phyloP scores from a whole-genome alignment of 1,284 basidiomycete species.

The Moesziomyces parantarcticus region DNA sequence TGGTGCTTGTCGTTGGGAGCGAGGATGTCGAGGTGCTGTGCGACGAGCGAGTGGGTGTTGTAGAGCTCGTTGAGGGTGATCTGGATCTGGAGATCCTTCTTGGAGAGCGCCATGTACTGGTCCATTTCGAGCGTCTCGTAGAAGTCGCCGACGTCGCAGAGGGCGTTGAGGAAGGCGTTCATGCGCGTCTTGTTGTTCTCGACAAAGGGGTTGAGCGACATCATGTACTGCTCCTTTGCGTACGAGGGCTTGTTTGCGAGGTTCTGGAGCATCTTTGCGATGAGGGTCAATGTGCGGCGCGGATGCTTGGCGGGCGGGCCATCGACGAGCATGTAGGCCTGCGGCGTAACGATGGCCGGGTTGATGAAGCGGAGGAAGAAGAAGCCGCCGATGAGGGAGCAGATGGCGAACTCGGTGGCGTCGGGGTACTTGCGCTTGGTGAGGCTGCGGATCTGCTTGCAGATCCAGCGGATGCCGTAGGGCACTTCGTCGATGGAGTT shows the following conservation, averaged over 20 bases:
- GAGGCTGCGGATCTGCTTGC: conserved; percentile 96
- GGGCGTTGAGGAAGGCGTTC: conserved; percentile 93
- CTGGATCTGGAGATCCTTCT: conserved; percentile 96
- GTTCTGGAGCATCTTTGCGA: conserved; percentile 99
- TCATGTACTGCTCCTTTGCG: conserved; percentile 98
- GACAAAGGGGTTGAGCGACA: conserved; percentile 95
- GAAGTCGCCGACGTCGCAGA: conserved; percentile 99
- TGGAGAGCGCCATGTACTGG: conserved; percentile 99
- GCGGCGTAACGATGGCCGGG: conserved; percentile 98
- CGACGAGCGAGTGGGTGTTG: conserved; percentile 93
- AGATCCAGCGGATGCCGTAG: conserved; percentile 99
- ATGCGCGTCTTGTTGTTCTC: conserved; percentile 97
- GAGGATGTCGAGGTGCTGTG: conserved; percentile 93
- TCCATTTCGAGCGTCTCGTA: conserved; percentile 99
- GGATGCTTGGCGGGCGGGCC: conserved; percentile 97
- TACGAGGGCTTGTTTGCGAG: conserved; percentile 98
- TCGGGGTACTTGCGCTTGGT: conserved; percentile 99
- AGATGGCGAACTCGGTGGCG: conserved; percentile 95
- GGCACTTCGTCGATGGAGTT: conserved; percentile 97
- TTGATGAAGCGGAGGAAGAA: conserved; percentile 99
- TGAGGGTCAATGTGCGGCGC: conserved; percentile 91
- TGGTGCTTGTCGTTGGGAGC: conserved; percentile 98
- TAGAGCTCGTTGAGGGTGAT: conserved; percentile 99
- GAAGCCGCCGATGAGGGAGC: conserved; percentile 97
- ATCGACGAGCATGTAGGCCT: conserved; percentile 99